Percentiles rank a stretch among this genome's conserved stretches.
phyloP scores from a whole-genome alignment of 495 filamentous ascomycete species.

The Daldinia concentrica region DNA sequence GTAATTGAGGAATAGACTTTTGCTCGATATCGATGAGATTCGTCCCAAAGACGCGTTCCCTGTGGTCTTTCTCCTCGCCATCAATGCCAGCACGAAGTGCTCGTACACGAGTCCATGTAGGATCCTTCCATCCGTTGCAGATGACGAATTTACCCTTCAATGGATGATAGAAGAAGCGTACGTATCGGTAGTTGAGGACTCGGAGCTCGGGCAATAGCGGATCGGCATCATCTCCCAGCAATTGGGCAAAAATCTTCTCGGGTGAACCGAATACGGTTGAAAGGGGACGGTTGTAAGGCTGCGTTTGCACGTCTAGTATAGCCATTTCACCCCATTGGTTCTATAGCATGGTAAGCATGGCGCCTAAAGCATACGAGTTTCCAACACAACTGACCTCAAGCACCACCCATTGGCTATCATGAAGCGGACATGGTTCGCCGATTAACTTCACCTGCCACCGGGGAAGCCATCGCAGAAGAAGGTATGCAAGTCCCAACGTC shows the following conservation, averaged over 20 bases:
- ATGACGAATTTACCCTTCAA: slow-evolving; percentile 86
- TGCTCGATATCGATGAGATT: slow-evolving; percentile 93
- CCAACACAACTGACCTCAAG: slow-evolving; percentile 68
- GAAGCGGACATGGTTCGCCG: slow-evolving; percentile 71
- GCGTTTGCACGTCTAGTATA: slow-evolving; percentile 70
- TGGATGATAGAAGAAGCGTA: slow-evolving; percentile 91
- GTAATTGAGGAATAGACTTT: slow-evolving; percentile 80
- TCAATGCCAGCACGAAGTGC: slow-evolving; percentile 84
- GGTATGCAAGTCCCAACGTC: slow-evolving; percentile 80
- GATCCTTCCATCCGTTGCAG: slow-evolving; percentile 91
- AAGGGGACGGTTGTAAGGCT: slow-evolving; percentile 79
- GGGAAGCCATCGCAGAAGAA: slow-evolving; percentile 90
- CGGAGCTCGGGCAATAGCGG: slow-evolving; percentile 76
- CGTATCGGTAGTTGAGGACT: slow-evolving; percentile 89
- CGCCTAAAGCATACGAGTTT: slow-evolving; percentile 1
- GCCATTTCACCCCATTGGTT: slow-evolving; percentile 96
- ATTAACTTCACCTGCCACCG: slow-evolving; percentile 81
- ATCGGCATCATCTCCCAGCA: slow-evolving; percentile 85
- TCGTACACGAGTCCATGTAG: slow-evolving; percentile 81
- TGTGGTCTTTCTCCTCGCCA: slow-evolving; percentile 83
- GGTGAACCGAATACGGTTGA: slow-evolving; percentile 85
- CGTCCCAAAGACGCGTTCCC: slow-evolving; percentile 85
- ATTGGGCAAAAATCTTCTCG: slow-evolving; percentile 61
- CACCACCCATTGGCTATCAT: slow-evolving; percentile 87
- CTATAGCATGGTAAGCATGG: slow-evolving; percentile 47